Conservation (phyloP, 2,329 filamentous ascomycete genomes). For the Apiospora kogelbergensis region DNA sequence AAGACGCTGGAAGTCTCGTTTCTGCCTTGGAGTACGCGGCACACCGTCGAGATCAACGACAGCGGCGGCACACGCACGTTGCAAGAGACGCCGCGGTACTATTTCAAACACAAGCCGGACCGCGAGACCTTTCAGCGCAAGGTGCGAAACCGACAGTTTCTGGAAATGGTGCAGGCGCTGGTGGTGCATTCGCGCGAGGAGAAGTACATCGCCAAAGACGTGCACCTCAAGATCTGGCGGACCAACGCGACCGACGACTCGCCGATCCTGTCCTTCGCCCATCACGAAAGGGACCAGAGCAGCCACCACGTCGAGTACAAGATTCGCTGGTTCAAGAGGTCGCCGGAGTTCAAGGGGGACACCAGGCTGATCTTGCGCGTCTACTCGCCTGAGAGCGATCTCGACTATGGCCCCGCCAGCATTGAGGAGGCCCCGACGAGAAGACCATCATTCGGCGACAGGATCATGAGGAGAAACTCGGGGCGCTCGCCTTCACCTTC, state of each 20-base stretch:
- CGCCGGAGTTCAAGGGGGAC: constrained; percentile 20
- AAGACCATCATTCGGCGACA: neutral
- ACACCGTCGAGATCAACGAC: neutral
- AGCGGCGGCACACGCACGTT: neutral
- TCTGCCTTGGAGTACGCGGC: neutral
- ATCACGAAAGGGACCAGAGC: constrained; percentile 12
- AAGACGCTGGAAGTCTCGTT: neutral
- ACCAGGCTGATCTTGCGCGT: constrained; percentile 18
- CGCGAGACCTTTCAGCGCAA: neutral
- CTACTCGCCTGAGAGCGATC: constrained; percentile 17
- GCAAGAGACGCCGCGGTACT: neutral
- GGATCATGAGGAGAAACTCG: neutral
- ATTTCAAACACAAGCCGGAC: constrained; percentile 1
- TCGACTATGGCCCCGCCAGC: constrained; percentile 14
- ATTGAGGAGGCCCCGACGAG: neutral
- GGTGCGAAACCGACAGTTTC: neutral
- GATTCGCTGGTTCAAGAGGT: constrained; percentile 24
- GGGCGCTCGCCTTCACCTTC: constrained; percentile 12
- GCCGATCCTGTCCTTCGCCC: constrained; percentile 18
- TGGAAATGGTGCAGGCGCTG: neutral
- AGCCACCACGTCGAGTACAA: constrained; percentile 22
- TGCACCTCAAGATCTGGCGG: neutral
- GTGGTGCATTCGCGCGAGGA: neutral
- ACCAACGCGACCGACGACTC: neutral
- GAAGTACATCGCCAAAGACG: neutral